Percentiles rank a stretch among this genome's conserved stretches.
phyloP scores from a whole-genome alignment of 129 eudicot species.

The Deinandra increscens region DNA sequence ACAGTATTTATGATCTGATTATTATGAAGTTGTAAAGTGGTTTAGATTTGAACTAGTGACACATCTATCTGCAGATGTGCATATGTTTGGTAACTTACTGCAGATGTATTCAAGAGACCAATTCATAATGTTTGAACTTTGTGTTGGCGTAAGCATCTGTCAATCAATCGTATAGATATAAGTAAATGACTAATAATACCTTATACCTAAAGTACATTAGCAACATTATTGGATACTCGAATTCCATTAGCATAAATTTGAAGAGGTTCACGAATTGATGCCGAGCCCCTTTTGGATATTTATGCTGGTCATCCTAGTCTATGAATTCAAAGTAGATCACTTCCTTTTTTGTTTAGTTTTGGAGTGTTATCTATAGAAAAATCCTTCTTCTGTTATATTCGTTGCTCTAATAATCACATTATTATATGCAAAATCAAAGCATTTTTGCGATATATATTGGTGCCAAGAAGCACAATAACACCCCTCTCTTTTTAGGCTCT shows the following conservation, averaged over 20 bases:
- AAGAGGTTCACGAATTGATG: neutral
- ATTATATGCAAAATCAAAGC: no score
- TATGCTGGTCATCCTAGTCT: neutral
- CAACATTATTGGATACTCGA: neutral
- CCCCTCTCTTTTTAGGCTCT: constrained; percentile 25
- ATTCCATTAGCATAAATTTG: neutral
- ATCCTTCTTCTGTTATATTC: neutral
- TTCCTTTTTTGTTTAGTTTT: neutral
- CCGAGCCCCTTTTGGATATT: neutral
- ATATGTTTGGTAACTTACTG: no score
- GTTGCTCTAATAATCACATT: neutral
- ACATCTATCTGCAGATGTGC: neutral
- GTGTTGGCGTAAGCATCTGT: neutral
- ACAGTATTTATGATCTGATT: neutral
- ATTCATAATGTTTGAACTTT: constrained; percentile 1
- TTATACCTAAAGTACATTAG: neutral
- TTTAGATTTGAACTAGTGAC: neutral
- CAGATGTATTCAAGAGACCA: neutral
- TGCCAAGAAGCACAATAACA: neutral
- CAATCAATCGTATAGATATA: neutral
- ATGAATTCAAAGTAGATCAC: neutral
- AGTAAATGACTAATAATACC: neutral
- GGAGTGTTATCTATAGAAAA: neutral
- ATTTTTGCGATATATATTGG: no score
- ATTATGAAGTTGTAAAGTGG: constrained; percentile 1